phyloP scores from a whole-genome alignment of 331 rosid genomes.

The Rhamnella rubrinervis region DNA sequence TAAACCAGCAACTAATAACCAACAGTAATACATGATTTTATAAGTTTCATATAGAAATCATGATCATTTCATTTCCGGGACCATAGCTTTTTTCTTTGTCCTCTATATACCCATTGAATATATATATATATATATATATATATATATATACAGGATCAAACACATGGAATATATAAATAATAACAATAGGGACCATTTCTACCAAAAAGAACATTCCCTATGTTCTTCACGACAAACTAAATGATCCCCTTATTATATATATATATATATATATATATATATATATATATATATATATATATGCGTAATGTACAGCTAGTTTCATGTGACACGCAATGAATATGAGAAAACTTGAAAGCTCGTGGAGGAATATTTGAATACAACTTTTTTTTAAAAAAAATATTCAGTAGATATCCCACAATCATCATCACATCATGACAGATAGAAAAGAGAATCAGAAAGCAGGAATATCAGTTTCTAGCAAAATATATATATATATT shows the following conservation, averaged over 20 bases:
- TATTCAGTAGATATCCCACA: too few relatives aligned
- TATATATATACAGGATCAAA: neutral
- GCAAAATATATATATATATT: too few relatives aligned
- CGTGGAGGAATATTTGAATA: slow-evolving; percentile 5
- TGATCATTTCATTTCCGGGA: slow-evolving; percentile 5
- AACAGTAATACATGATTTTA: neutral
- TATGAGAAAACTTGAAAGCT: slow-evolving; percentile 6
- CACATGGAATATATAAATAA: neutral
- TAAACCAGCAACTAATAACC: neutral
- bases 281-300: too few relatives aligned
- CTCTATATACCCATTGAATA: neutral
- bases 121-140: too few relatives aligned
- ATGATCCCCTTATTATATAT: too few relatives aligned
- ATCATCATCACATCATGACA: too few relatives aligned
- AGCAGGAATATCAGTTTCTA: too few relatives aligned
- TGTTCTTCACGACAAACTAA: slow-evolving; percentile 3
- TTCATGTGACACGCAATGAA: slow-evolving; percentile 16
- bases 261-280: too few relatives aligned
- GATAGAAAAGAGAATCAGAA: too few relatives aligned
- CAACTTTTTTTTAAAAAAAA: too few relatives aligned
- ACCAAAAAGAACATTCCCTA: neutral
- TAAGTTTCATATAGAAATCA: neutral
- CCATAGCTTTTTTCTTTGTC: too few relatives aligned
- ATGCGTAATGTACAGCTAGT: neutral
- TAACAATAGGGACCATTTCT: neutral